Conservation (phyloP, 345 rosid genomes). For the Arabis hirsuta region DNA sequence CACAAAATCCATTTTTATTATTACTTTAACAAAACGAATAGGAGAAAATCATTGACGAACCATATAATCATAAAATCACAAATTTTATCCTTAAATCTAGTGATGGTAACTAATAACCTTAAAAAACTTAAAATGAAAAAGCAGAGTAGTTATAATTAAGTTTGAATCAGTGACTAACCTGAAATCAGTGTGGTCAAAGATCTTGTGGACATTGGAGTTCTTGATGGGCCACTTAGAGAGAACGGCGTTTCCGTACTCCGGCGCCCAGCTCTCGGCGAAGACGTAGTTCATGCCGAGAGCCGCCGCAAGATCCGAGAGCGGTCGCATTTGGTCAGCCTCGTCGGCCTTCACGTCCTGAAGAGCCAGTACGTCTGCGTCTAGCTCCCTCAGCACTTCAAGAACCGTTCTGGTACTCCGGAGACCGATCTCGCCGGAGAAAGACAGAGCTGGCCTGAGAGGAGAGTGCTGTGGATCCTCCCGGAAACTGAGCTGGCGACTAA, state of each 20-base stretch:
- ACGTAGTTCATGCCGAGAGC: slow-evolving; percentile 87
- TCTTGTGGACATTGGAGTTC: slow-evolving; percentile 67
- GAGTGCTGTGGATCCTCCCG: slow-evolving; percentile 50
- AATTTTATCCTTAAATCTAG: neutral
- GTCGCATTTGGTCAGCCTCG: slow-evolving; percentile 89
- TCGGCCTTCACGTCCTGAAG: slow-evolving; percentile 95
- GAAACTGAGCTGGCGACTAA: slow-evolving; percentile 72
- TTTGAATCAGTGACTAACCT: slow-evolving; percentile 45
- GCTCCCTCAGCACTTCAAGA: slow-evolving; percentile 73
- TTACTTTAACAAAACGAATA: neutral
- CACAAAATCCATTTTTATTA: slow-evolving; percentile 10
- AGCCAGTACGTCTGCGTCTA: slow-evolving; percentile 87
- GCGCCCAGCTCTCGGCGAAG: slow-evolving; percentile 99
- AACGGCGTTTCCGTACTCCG: slow-evolving; percentile 95
- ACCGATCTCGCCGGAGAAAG: slow-evolving; percentile 33
- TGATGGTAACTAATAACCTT: neutral
- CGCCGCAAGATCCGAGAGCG: slow-evolving; percentile 88
- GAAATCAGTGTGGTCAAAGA: slow-evolving; percentile 91
- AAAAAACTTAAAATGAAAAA: neutral
- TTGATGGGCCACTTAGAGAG: slow-evolving; percentile 90
- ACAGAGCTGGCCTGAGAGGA: slow-evolving; percentile 43
- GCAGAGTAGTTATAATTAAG: neutral
- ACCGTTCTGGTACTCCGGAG: slow-evolving; percentile 59
- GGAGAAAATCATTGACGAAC: neutral
- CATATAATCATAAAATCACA: neutral